Conservation (phyloP, 2,329 filamentous ascomycete genomes). For the Cytospora leucostoma region DNA sequence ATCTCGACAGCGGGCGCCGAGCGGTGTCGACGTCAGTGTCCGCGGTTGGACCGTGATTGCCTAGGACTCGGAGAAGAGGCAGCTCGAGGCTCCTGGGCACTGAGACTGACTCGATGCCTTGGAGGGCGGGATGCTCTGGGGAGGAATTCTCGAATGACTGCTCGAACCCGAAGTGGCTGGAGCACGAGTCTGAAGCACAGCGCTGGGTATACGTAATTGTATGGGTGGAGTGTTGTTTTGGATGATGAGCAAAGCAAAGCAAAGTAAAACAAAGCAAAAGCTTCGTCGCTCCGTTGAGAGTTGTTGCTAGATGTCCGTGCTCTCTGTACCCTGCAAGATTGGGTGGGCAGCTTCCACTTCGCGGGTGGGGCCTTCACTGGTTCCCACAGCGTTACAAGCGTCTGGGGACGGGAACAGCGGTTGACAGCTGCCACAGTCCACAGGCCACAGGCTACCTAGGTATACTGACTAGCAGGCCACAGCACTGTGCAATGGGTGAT, state of each 20-base stretch:
- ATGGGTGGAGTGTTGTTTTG: slow-evolving; percentile 18
- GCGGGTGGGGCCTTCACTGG: background rate
- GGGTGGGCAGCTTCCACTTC: background rate
- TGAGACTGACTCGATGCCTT: slow-evolving; percentile 3
- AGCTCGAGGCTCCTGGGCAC: slow-evolving; percentile 23
- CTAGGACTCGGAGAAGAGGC: slow-evolving; percentile 20
- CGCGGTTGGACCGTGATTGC: slow-evolving; percentile 14
- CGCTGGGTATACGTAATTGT: slow-evolving; percentile 25
- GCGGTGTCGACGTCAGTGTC: slow-evolving; percentile 24
- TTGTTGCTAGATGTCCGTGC: background rate
- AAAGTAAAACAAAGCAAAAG: no score
- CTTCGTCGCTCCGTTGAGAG: slow-evolving; percentile 2
- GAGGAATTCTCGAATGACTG: background rate
- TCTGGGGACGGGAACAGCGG: background rate
- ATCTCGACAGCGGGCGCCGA: slow-evolving; percentile 45
- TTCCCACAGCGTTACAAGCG: background rate
- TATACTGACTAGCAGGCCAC: background rate
- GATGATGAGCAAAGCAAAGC: slow-evolving; percentile 6
- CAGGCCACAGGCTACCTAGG: no score
- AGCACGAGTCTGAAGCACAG: slow-evolving; percentile 19
- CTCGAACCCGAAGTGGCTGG: slow-evolving; percentile 1
- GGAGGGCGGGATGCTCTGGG: background rate
- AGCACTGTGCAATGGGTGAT: background rate
- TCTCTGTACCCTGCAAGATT: background rate
- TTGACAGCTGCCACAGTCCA: background rate